Percentiles rank a stretch among this genome's conserved stretches.
phyloP scores from a whole-genome alignment of 1,284 basidiomycete species.

The Pulveroboletus sp. region DNA sequence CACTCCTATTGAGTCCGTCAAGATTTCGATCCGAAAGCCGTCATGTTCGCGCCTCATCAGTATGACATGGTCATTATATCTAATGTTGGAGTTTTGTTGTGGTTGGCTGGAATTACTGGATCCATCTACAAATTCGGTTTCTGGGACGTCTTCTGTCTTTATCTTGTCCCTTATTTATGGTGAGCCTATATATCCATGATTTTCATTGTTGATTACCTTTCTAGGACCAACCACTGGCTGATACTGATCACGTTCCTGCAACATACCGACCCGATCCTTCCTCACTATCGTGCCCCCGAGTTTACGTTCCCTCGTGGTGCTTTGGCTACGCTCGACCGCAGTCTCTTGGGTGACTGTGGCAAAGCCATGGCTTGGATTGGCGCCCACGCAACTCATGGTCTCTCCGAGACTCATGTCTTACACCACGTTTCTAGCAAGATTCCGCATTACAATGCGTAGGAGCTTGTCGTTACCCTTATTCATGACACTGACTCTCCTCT shows the following conservation, averaged over 20 bases:
- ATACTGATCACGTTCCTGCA: constrained; percentile 94
- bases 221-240: constrained; percentile 84
- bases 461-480: background rate
- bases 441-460: constrained; percentile 84
- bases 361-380: constrained; percentile 76
- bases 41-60: constrained; percentile 89
- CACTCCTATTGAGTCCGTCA: background rate
- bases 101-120: constrained; percentile 59
- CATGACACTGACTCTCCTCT: background rate
- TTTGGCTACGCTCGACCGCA: constrained; percentile 91
- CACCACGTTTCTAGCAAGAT: constrained; percentile 94
- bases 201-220: background rate
- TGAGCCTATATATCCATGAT: constrained; percentile 36
- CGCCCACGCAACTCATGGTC: constrained; percentile 78
- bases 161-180: constrained; percentile 91
- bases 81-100: constrained; percentile 80
- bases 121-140: constrained; percentile 73
- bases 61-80: constrained; percentile 80
- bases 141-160: constrained; percentile 76
- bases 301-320: constrained; percentile 97
- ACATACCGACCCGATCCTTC: constrained; percentile 93
- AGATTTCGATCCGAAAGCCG: constrained; percentile 83
- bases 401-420: constrained; percentile 90
- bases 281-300: constrained; percentile 89
- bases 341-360: constrained; percentile 81